Evolutionary conservation across 305 asterid species (phyloP).

Genomic region (Solanum hybrid): DNA sequence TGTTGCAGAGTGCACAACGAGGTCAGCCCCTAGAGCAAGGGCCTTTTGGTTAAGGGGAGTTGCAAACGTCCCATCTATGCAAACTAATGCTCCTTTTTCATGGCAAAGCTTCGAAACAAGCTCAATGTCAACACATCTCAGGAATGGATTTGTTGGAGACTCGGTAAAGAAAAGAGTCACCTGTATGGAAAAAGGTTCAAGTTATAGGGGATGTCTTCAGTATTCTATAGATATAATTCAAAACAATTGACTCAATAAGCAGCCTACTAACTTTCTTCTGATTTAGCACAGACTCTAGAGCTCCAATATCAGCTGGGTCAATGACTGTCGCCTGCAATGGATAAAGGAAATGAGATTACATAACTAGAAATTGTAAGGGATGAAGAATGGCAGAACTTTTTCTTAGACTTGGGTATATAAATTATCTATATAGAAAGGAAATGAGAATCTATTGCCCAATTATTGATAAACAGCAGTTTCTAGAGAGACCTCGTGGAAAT

Average conservation of each 20-base stretch:
- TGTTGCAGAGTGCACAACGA: constrained; percentile 88
- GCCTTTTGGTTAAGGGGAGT: constrained; percentile 97
- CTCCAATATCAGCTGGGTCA: constrained; percentile 91
- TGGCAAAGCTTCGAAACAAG: constrained; percentile 88
- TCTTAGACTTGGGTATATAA: neutral
- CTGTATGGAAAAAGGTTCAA: constrained; percentile 32
- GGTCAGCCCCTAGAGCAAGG: constrained; percentile 91
- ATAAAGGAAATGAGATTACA: neutral
- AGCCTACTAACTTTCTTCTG: constrained; percentile 51
- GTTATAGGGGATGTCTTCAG: neutral
- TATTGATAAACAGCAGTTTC: neutral
- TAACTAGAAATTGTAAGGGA: neutral
- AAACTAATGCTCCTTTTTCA: constrained; percentile 77
- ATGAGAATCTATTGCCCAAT: neutral
- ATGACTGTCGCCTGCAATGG: constrained; percentile 81
- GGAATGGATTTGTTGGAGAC: constrained; percentile 95
- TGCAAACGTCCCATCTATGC: constrained; percentile 92
- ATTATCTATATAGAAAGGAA: neutral
- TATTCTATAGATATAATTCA: neutral
- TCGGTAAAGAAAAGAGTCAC: constrained; percentile 85
- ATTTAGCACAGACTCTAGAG: constrained; percentile 72
- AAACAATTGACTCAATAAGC: neutral
- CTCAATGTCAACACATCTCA: constrained; percentile 97
- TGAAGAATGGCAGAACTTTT: neutral
- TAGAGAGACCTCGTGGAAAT: neutral